Conservation (phyloP, 352 stramenopile species). For the Pythium monospermum region DNA sequence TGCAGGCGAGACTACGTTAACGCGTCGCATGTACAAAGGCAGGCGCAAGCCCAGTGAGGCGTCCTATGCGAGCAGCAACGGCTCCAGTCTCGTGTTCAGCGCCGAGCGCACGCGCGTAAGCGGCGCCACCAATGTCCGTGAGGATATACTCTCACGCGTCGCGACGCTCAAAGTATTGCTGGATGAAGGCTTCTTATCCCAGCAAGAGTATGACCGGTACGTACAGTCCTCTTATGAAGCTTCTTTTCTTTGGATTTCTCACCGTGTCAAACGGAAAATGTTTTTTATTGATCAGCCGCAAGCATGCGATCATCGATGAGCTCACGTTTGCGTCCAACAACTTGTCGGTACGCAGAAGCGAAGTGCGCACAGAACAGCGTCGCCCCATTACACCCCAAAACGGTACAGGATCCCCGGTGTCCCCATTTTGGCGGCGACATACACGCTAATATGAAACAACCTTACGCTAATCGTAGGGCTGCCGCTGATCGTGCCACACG, state of each 20-base stretch:
- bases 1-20: conserved; percentile 16
- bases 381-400: conserved; percentile 15
- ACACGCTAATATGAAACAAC: background rate
- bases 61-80: background rate
- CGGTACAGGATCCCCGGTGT: conserved; percentile 21
- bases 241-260: background rate
- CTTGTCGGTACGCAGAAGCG: conserved; percentile 17
- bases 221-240: no score
- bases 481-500: conserved; percentile 74
- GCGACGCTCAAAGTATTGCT: conserved; percentile 68
- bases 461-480: conserved; percentile 25
- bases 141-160: conserved; percentile 60
- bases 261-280: no score
- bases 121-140: conserved; percentile 24
- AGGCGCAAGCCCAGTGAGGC: conserved; percentile 1
- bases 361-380: conserved; percentile 19
- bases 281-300: no score
- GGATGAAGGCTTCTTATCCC: conserved; percentile 74
- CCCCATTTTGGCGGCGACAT: no score
- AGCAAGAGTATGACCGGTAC: conserved; percentile 73
- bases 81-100: conserved; percentile 18
- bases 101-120: conserved; percentile 30
- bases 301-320: conserved; percentile 72
- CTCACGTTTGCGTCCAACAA: conserved; percentile 44
- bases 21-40: conserved; percentile 2